Percentiles rank a stretch among this genome's conserved stretches.
phyloP scores from a whole-genome alignment of 352 stramenopile genomes.

The Pythium aquatile region DNA sequence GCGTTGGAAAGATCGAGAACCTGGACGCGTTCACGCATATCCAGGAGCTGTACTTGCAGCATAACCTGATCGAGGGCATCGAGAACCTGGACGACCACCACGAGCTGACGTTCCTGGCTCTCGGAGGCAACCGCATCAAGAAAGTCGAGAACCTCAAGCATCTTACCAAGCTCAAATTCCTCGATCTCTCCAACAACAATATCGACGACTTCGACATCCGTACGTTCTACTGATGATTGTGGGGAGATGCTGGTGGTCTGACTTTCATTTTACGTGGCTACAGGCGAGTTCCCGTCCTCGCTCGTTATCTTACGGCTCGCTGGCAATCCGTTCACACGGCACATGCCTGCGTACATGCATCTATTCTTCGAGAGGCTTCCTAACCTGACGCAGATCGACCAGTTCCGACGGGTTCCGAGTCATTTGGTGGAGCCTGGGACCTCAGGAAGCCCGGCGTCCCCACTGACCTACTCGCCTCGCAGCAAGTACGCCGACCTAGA shows the following conservation, averaged over 20 bases:
- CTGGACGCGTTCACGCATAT: conserved; percentile 73
- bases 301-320: conserved; percentile 51
- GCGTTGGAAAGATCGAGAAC: conserved; percentile 71
- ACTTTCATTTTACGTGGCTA: neutral
- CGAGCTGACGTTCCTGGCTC: conserved; percentile 57
- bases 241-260: neutral
- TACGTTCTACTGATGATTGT: conserved; percentile 15
- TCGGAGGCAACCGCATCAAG: conserved; percentile 64
- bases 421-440: neutral
- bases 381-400: conserved; percentile 56
- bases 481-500: conserved; percentile 38
- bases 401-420: conserved; percentile 35
- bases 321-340: conserved; percentile 55
- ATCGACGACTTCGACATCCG: conserved; percentile 66
- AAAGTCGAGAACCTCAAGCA: conserved; percentile 58
- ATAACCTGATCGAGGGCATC: conserved; percentile 64
- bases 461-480: conserved; percentile 24
- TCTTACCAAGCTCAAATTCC: conserved; percentile 67
- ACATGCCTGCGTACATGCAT: conserved; percentile 56
- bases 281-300: conserved; percentile 51
- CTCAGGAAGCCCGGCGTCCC: conserved; percentile 13
- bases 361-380: conserved; percentile 64
- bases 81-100: conserved; percentile 62
- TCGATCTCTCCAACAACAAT: conserved; percentile 75
- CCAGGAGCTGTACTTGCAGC: conserved; percentile 74